Evolutionary conservation across 495 filamentous ascomycete species (phyloP), one percentile per base, ranked within the genome.

Genomic region (Pyrenula aspistea): DNA sequence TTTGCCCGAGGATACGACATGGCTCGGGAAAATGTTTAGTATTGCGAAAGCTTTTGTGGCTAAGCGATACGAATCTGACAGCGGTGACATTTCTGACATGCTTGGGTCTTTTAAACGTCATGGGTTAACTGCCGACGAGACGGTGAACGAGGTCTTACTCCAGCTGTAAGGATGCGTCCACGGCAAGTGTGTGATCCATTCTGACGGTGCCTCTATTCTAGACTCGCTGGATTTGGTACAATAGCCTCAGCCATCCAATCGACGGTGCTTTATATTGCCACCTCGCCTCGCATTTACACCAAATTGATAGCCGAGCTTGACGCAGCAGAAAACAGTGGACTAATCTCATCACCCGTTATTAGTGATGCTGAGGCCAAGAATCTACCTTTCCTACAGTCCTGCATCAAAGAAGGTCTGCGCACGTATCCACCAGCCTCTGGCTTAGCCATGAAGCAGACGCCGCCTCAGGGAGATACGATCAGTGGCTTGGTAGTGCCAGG

Each of bases 241-340:
- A 52, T 19, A 4, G 50, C 22, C n/a, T 21, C 50, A 4, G n/a
- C 50, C 19, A 21, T 52, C n/a, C 50, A 8, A 52, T 4, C 22
- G 8, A 52, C 22, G 10, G 50, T 52, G n/a, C 50, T 52, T 20
- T 20, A 21, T 19, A 24, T 52, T 10, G 20, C n/a, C 8, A 52
- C 8, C 10, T 8, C 19, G 20, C 75, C 76, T 0, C 61, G 66
- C 11, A 61, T 64, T 2, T 70, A 79, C 57, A 57, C 63, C 2
- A 76, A 75, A 61, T 72, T 82, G 1, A 69, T 72, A 15, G 24
- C 67, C 22, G 83, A 86, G 62, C 67, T 86, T 4, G 81, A 71
- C 23, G 57, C 58, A 0, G 67, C 59, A 15, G 53, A 52, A 36
- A 1, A 49, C 2, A 42, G 59, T 15, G 66, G 67, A 2, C 36